These are phyloP conservation scores for Euphorbia peplus DNA, from an alignment of 345 rosid genomes.

Conservation along the genomic window DNA sequence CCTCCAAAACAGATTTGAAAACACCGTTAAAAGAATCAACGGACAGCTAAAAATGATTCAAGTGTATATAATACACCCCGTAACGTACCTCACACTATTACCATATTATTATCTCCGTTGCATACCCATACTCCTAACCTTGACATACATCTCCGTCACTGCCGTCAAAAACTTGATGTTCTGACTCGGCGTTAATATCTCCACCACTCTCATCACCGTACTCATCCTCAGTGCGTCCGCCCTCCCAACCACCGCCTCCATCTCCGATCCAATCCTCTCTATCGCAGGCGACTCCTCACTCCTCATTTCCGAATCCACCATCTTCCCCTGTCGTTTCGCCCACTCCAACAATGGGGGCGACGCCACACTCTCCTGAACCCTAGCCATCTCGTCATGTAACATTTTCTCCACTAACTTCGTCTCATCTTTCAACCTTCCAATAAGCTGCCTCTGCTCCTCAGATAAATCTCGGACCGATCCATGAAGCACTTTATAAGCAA, in stretches of 20 bases:
- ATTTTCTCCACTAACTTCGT: slow-evolving; percentile 32
- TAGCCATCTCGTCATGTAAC: slow-evolving; percentile 39
- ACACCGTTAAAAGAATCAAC: too few relatives aligned
- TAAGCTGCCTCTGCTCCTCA: slow-evolving; percentile 27
- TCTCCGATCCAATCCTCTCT: slow-evolving; percentile 12
- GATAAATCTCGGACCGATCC: slow-evolving; percentile 33
- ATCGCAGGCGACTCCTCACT: slow-evolving; percentile 9
- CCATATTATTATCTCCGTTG: background rate
- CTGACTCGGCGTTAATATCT: slow-evolving; percentile 43
- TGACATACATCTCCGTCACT: slow-evolving; percentile 28
- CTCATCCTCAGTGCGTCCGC: slow-evolving; percentile 38
- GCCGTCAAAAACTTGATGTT: slow-evolving; percentile 32
- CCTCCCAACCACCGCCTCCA: slow-evolving; percentile 30
- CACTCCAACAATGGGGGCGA: slow-evolving; percentile 27
- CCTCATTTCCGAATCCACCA: background rate
- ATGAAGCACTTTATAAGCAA: slow-evolving; percentile 29
- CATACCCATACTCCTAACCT: slow-evolving; percentile 34
- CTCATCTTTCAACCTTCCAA: slow-evolving; percentile 23
- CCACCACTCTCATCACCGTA: slow-evolving; percentile 30
- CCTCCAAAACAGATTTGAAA: too few relatives aligned
- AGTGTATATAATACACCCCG: too few relatives aligned
- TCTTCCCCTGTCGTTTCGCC: slow-evolving; percentile 11
- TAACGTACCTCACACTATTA: background rate
- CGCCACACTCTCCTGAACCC: slow-evolving; percentile 42
- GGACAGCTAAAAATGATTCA: too few relatives aligned